phyloP scores from a whole-genome alignment of 225 moss, liverwort and hornwort species.

The Physcomitrium patens region DNA sequence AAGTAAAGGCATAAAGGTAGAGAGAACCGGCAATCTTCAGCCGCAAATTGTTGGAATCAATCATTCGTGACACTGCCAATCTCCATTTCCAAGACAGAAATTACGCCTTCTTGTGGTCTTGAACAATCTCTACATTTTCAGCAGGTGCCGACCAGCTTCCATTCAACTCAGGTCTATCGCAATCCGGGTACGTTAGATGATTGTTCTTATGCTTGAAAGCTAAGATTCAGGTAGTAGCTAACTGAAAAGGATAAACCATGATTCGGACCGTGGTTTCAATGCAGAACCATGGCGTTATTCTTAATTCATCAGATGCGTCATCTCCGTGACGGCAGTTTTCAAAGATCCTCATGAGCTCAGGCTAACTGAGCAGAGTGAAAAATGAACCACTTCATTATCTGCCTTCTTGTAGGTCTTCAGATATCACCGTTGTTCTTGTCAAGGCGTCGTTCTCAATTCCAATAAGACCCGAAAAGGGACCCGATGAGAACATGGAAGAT shows the following conservation, averaged over 20 bases:
- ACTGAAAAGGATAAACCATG: slow-evolving; percentile 28
- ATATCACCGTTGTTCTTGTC: slow-evolving; percentile 89
- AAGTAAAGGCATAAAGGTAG: slow-evolving; percentile 23
- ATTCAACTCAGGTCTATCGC: slow-evolving; percentile 10
- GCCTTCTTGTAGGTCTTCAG: slow-evolving; percentile 95
- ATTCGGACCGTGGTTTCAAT: slow-evolving; percentile 17
- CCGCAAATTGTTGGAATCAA: slow-evolving; percentile 6
- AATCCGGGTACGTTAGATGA: slow-evolving; percentile 12
- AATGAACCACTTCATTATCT: slow-evolving; percentile 50
- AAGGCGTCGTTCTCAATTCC: slow-evolving; percentile 85
- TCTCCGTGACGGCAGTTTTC: slow-evolving; percentile 19
- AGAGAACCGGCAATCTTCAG: slow-evolving; percentile 18
- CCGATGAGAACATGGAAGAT: slow-evolving; percentile 95
- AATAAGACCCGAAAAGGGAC: slow-evolving; percentile 84
- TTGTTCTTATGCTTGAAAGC: not conserved
- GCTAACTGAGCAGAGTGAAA: slow-evolving; percentile 15
- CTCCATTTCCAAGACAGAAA: slow-evolving; percentile 10
- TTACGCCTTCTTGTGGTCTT: slow-evolving; percentile 28
- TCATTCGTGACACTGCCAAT: slow-evolving; percentile 20
- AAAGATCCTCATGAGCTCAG: slow-evolving; percentile 23
- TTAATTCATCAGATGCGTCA: slow-evolving; percentile 23
- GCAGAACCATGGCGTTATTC: slow-evolving; percentile 1
- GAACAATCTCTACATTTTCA: slow-evolving; percentile 15
- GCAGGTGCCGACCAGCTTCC: slow-evolving; percentile 21
- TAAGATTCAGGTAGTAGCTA: slow-evolving; percentile 17